Percentiles rank a stretch among this genome's conserved stretches.
These are phyloP conservation scores for Arabis hirsuta DNA, from an alignment of 345 rosid genomes.

Conservation along the genomic window DNA sequence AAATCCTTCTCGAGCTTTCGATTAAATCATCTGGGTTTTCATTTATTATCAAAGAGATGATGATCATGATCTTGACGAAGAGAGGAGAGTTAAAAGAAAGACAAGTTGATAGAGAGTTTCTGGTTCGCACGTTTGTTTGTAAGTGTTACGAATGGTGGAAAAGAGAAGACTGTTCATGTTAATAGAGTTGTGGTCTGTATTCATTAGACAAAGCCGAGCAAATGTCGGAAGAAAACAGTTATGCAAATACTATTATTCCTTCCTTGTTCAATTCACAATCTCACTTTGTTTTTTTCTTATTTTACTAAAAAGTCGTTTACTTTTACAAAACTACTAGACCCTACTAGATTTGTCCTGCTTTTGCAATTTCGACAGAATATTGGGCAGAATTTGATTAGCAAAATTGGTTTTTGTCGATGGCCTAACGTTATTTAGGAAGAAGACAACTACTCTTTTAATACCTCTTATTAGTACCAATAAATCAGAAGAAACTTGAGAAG, in stretches of 20 bases:
- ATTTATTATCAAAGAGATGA: neutral
- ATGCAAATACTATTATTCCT: conserved; percentile 28
- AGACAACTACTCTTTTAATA: neutral
- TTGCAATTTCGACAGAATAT: neutral
- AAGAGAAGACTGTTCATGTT: conserved; percentile 44
- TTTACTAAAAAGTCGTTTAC: neutral
- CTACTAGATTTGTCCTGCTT: too few species aligned
- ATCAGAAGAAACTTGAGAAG: neutral
- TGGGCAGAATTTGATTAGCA: neutral
- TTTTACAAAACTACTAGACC: too few species aligned
- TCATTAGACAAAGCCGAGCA: conserved; percentile 45
- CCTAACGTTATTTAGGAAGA: neutral
- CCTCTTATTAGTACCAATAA: conserved; percentile 6
- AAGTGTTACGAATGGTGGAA: conserved; percentile 40
- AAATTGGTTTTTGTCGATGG: neutral
- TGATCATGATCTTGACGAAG: conserved; percentile 21
- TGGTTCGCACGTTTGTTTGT: conserved; percentile 44
- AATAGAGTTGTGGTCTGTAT: conserved; percentile 45
- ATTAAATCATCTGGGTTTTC: conserved; percentile 20
- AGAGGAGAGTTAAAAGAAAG: conserved; percentile 2
- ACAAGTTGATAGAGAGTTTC: conserved; percentile 37
- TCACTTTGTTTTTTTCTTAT: neutral
- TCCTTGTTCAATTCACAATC: conserved; percentile 16
- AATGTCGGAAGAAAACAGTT: conserved; percentile 41
- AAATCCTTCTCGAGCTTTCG: neutral